Evolutionary conservation across 192 early-diverging fungal genomes (phyloP).

Genomic region (Backusella luteola): DNA sequence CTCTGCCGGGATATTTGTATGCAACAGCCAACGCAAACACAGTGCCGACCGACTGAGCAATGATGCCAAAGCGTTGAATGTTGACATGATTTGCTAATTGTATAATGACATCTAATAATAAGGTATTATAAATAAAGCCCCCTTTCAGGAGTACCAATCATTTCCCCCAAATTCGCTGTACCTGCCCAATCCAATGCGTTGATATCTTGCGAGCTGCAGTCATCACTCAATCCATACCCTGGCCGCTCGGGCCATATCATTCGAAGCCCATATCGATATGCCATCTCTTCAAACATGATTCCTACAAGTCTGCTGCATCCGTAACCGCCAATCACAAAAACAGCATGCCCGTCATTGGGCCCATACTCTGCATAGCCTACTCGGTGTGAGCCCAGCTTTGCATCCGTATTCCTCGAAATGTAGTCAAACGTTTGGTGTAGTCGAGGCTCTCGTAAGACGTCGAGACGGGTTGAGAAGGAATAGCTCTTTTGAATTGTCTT

Average conservation of each 20-base stretch:
- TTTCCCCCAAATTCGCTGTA: neutral
- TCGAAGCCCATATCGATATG: constrained; percentile 25
- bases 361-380: constrained; percentile 42
- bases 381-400: constrained; percentile 11
- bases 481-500: neutral
- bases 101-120: constrained; percentile 29
- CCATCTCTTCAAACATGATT: constrained; percentile 42
- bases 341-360: constrained; percentile 20
- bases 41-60: constrained; percentile 41
- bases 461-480: neutral
- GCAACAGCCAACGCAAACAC: constrained; percentile 41
- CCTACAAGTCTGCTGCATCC: constrained; percentile 38
- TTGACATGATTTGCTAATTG: constrained; percentile 34
- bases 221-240: constrained; percentile 40
- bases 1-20: constrained; percentile 18
- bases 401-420: neutral
- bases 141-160: neutral
- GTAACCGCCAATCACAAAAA: constrained; percentile 39
- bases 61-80: constrained; percentile 23
- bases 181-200: constrained; percentile 40
- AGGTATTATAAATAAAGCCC: neutral
- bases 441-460: constrained; percentile 24
- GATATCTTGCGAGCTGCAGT: constrained; percentile 30
- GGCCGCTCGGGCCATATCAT: constrained; percentile 43
- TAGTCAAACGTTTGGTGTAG: constrained; percentile 33